phyloP scores from a whole-genome alignment of 306 rosid genomes.

The Canavalia gladiata region DNA sequence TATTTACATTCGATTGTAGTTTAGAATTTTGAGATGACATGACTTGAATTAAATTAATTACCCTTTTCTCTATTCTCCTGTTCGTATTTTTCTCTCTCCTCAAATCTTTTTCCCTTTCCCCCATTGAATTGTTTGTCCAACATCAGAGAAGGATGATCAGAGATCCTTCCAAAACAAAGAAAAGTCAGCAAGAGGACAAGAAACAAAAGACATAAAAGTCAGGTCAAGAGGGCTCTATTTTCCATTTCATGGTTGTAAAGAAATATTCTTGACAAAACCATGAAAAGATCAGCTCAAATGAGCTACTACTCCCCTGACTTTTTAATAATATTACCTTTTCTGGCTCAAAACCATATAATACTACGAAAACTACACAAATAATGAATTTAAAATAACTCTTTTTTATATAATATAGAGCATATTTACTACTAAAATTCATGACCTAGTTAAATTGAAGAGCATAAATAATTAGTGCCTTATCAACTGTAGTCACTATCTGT shows the following conservation, averaged over 20 bases:
- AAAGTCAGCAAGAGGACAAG: neutral
- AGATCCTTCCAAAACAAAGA: slow-evolving; percentile 10
- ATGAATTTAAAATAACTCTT: neutral
- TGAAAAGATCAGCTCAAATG: neutral
- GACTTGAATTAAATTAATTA: neutral
- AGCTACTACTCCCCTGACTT: neutral
- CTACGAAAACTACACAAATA: neutral
- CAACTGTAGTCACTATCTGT: too few relatives aligned
- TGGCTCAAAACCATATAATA: neutral
- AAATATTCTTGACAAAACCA: neutral
- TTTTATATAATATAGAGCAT: neutral
- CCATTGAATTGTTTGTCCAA: neutral
- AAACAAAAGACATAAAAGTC: neutral
- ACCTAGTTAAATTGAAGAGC: too few relatives aligned
- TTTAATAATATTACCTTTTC: neutral
- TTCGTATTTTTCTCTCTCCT: neutral
- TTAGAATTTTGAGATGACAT: neutral
- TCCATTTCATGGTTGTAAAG: neutral
- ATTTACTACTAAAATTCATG: neutral
- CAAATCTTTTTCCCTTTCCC: neutral
- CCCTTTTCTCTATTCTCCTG: neutral
- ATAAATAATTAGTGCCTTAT: too few relatives aligned
- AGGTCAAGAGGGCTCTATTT: neutral
- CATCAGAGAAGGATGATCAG: neutral
- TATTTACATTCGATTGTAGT: neutral